Base-by-base conservation (phyloP, 2,329 filamentous ascomycete species). In the Fusarium sp. region DNA sequence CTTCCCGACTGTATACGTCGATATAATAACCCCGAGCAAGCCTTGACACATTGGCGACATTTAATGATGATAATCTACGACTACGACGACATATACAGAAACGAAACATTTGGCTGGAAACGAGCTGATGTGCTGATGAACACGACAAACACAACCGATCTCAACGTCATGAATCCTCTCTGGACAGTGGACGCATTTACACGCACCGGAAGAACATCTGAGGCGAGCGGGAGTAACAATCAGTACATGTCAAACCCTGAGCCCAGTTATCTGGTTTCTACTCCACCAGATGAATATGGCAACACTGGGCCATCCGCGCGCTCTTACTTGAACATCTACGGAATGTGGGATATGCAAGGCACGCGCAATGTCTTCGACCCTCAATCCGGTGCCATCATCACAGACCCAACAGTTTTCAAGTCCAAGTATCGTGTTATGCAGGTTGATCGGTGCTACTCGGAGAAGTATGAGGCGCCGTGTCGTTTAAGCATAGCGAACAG, bases 31-130 rank as follows among this genome's bases (percentile, higher is more conserved):
- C 56, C 67, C 0, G 17, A 63, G 1, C 39, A 51, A 11, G 56
- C 70, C 3, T 47, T 74, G 35, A 72, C 57, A 7, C 63, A 72
- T 6, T 74, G 44, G 33, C 45, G 68, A 9, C 72, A 74, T 35
- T 33, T 63, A 4, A 45, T 74, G 3, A 58, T 74, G 60, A 66
- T 74, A 17, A 58, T 74, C 0, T 63, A 61, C 13, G 24, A 69
- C 39, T 63, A 49, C 17, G 57, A 74, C 12, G 72, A 63, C 2
- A 6, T 44, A 11, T 39, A 41, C n/a, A 13, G 41, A 4, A 74
- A 72, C 15, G 33, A 42, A 6, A 59, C 71, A 6, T 7, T 36
- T 2, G 72, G 72, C 9, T 74, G 72, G 72, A 74, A 36, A 45
- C 56, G 56, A 17, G 59, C 24, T 9, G 52, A 74, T n/a, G 65